Evolutionary conservation across 257 asterid genomes (phyloP).

Genomic region (Solanum rostratum): DNA sequence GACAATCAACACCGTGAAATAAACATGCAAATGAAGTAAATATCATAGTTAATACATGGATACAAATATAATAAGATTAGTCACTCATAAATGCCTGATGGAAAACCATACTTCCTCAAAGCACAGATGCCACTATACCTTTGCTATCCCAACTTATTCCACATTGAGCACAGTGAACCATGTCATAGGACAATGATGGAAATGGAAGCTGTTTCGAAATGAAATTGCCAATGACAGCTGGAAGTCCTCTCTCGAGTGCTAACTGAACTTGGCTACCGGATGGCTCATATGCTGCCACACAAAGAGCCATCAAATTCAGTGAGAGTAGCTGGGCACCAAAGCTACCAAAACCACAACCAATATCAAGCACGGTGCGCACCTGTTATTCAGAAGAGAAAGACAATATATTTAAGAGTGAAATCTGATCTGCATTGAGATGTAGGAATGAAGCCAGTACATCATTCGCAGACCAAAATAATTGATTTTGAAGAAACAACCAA

Average conservation of each 20-base stretch:
- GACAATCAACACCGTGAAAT: not conserved
- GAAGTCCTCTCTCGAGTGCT: slow-evolving; percentile 98
- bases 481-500: not conserved
- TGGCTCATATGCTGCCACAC: slow-evolving; percentile 88
- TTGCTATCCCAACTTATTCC: slow-evolving; percentile 87
- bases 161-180: slow-evolving; percentile 96
- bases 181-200: slow-evolving; percentile 89
- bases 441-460: not conserved
- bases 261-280: slow-evolving; percentile 98
- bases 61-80: not conserved
- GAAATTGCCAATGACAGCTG: slow-evolving; percentile 81
- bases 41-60: not conserved
- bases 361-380: slow-evolving; percentile 83
- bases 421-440: not conserved
- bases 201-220: slow-evolving; percentile 76
- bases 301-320: slow-evolving; percentile 79
- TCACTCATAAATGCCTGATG: not conserved
- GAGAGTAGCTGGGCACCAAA: slow-evolving; percentile 87
- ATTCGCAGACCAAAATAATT: not conserved
- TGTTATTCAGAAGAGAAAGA: slow-evolving; percentile 25
- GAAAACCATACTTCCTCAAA: not conserved
- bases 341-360: slow-evolving; percentile 99
- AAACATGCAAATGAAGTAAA: not conserved
- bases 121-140: slow-evolving; percentile 28
- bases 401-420: not conserved